Conservation (phyloP, 2,329 filamentous ascomycete species). For the Rutstroemia sp. region DNA sequence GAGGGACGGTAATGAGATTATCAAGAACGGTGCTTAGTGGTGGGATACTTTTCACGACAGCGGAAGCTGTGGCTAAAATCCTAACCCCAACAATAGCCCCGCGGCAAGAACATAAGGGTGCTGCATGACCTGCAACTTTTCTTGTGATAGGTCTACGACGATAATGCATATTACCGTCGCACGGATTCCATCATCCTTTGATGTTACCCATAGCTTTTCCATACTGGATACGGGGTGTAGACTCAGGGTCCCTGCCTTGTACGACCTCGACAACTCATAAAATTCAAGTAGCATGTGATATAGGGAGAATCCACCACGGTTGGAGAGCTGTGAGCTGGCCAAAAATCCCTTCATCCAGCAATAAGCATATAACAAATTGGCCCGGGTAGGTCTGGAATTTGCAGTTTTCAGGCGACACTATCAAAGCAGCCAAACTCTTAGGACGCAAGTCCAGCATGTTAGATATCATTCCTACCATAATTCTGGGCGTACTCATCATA, state of each 20-base stretch:
- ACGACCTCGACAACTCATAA: not conserved
- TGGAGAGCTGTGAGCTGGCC: not conserved
- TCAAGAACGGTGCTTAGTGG: conserved; percentile 57
- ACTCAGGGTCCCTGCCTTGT: not conserved
- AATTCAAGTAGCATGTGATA: not conserved
- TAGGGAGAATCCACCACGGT: not conserved
- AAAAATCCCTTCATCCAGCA: not conserved
- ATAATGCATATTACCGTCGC: conserved; percentile 1
- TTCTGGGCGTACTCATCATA: not conserved
- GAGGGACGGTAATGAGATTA: conserved; percentile 60
- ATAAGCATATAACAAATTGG: not conserved
- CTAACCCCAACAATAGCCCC: conserved; percentile 12
- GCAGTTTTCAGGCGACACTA: not conserved
- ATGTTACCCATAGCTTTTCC: not conserved
- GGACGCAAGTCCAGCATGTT: conserved; percentile 1
- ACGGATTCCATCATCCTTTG: not conserved
- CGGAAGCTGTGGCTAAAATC: conserved; percentile 15
- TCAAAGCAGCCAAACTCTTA: not conserved
- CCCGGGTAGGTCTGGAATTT: not conserved
- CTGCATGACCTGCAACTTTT: not conserved
- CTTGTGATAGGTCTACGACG: not conserved
- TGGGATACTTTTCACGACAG: conserved; percentile 32
- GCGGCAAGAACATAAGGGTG: not conserved
- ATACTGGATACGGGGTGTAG: not conserved
- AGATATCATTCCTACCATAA: not conserved